Base-by-base conservation (phyloP, 192 early-diverging fungal genomes). In the Thoreauomyces humboldtii region DNA sequence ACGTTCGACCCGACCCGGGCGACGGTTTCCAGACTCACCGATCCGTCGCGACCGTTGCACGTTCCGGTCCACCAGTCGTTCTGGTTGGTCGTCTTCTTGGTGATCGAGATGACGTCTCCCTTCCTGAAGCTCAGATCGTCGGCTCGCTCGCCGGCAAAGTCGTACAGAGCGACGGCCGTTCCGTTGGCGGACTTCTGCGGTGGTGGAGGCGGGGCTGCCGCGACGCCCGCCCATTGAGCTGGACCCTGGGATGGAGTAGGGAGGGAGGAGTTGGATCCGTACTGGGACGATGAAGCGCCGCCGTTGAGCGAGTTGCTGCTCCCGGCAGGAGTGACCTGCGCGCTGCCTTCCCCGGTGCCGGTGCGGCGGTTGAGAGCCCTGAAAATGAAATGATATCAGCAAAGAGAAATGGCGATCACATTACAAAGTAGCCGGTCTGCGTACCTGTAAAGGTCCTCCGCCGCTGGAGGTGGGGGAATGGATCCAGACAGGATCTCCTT, bases 61-160 rank as follows among this genome's bases (percentile, higher is more conserved):
- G 46, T 65, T 27, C 94, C 95, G 29, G 85, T 82, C 95, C 94
- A 98, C 95, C 95, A 98, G 67, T 94, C 91, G 64, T 92, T 86
- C 35, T 75, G 77, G 38, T 73, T 83, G 5, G 83, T 80, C 4
- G 87, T 85, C 73, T 84, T 85, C 71, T 89, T 84, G 53, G 81
- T 55, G 32, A 89, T 72, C 25, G 72, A 37, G 43, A 89, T 84
- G 27, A 82, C 67, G 34, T 89, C 86, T 7, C 86, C 87, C 65
- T 78, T 76, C 45, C 64, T 74, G 59, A 89, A 88, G 14, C 46
- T 55, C 35, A 89, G 69, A 59, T 89, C 87, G 15, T 74, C 76
- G 2, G 66, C 56, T 22, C 77, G 70, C 59, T 84, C 77, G n/a
- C 84, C 86, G 7, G 74, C 63, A 54, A 79, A 89, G 55, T 89